Conservation (phyloP, 345 rosid species). For the Melaleuca alternifolia region DNA sequence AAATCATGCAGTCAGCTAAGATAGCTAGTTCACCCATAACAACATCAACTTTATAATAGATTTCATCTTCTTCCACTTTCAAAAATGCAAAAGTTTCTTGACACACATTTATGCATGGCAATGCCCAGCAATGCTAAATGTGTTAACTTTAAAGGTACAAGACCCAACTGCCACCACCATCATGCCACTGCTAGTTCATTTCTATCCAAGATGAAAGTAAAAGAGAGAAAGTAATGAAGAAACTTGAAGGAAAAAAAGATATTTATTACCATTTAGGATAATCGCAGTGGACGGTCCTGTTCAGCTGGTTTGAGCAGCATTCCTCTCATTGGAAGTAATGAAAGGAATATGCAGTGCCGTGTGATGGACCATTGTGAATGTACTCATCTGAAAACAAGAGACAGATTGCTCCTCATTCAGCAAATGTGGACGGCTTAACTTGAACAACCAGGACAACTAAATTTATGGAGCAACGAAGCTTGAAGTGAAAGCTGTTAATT, state of each 20-base stretch:
- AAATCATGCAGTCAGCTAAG: not conserved
- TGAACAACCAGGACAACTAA: too few species aligned
- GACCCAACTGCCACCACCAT: not conserved
- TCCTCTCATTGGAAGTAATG: slow-evolving; percentile 63
- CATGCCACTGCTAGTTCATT: not conserved
- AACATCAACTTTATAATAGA: not conserved
- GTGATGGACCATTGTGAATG: slow-evolving; percentile 88
- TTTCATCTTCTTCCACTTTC: not conserved
- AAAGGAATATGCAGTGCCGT: slow-evolving; percentile 91
- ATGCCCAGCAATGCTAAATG: not conserved
- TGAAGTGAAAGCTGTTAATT: too few species aligned
- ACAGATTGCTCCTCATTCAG: too few species aligned
- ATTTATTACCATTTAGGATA: slow-evolving; percentile 59
- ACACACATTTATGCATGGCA: not conserved
- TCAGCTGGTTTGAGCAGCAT: slow-evolving; percentile 87
- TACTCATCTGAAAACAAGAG: too few species aligned
- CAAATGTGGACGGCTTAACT: too few species aligned
- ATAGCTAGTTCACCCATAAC: not conserved
- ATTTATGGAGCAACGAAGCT: too few species aligned
- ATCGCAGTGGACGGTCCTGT: slow-evolving; percentile 87
- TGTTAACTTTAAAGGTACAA: not conserved
- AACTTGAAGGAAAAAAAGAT: not conserved
- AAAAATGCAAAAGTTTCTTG: not conserved
- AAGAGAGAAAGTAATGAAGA: not conserved
- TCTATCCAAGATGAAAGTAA: not conserved